Percentiles rank a stretch among this genome's conserved stretches.
Evolutionary conservation across 225 moss, liverwort and hornwort species (phyloP).

Genomic region (Asterella californica): DNA sequence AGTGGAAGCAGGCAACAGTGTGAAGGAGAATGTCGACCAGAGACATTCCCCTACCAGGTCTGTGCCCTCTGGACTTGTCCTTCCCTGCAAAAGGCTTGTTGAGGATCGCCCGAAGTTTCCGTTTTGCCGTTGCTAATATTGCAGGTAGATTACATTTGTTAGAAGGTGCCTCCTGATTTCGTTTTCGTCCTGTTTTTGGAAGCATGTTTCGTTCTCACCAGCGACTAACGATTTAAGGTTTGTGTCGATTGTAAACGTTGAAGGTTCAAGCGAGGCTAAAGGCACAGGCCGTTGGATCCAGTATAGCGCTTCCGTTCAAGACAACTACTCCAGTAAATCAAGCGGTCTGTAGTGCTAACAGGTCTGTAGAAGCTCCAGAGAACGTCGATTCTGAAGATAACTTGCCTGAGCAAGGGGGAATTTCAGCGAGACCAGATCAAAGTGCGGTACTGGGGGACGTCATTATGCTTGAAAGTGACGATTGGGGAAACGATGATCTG

Average conservation of each 20-base stretch:
- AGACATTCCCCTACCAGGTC: constrained; percentile 17
- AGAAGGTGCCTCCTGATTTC: background rate
- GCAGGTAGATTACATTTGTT: background rate
- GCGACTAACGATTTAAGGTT: background rate
- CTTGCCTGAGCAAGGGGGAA: background rate
- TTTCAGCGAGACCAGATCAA: background rate
- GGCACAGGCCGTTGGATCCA: constrained; percentile 28
- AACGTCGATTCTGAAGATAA: background rate
- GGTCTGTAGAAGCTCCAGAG: constrained; percentile 1
- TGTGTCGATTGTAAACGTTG: background rate
- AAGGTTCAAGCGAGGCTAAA: constrained; percentile 26
- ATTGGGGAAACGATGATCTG: background rate
- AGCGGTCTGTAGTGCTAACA: background rate
- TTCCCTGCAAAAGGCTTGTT: background rate
- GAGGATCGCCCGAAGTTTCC: background rate
- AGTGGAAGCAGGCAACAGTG: constrained; percentile 20
- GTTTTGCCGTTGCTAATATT: background rate
- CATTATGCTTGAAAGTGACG: constrained; percentile 18
- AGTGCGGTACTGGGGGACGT: background rate
- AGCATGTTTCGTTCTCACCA: background rate
- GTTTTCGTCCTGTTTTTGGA: background rate
- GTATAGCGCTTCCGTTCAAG: constrained; percentile 36
- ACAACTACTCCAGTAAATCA: background rate
- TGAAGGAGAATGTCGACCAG: background rate
- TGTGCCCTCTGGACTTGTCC: background rate